A percentile compares a stretch with the other conserved stretches of the same genome.
These are phyloP conservation scores for Hyphopichia burtonii DNA, from an alignment of 1,139 yeast genomes.

Conservation along the genomic window DNA sequence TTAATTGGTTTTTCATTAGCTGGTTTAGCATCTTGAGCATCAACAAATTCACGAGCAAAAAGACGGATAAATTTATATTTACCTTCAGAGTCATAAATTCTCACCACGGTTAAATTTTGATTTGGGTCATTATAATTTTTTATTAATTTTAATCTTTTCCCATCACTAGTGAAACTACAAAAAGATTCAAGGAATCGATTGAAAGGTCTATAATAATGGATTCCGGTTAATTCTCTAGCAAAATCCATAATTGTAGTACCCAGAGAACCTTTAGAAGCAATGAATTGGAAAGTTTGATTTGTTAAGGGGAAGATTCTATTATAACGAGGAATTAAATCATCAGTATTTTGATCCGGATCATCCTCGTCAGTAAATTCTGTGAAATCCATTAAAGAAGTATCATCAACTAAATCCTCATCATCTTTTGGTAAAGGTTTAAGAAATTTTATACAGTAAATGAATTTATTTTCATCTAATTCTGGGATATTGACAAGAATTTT, in stretches of 20 bases:
- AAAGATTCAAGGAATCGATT: conserved; percentile 50
- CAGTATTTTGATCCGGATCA: conserved; percentile 15
- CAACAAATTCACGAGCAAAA: conserved; percentile 35
- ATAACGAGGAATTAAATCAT: conserved; percentile 25
- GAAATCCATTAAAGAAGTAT: conserved; percentile 15
- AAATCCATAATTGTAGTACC: conserved; percentile 64
- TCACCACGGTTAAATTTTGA: conserved; percentile 38
- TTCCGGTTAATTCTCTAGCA: conserved; percentile 51
- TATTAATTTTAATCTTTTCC: conserved; percentile 19
- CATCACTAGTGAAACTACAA: conserved; percentile 31
- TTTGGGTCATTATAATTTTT: conserved; percentile 23
- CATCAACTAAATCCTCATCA: conserved; percentile 22
- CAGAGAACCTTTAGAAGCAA: conserved; percentile 31
- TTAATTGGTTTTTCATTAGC: conserved; percentile 8
- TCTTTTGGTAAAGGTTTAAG: conserved; percentile 50
- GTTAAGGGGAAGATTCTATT: conserved; percentile 63
- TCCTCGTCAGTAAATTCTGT: conserved; percentile 11
- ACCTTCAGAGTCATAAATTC: conserved; percentile 73
- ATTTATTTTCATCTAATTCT: conserved; percentile 31
- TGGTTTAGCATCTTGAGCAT: conserved; percentile 5
- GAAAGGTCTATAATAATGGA: conserved; percentile 48
- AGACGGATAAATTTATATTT: conserved; percentile 72
- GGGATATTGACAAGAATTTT: conserved; percentile 58
- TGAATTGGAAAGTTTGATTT: conserved; percentile 56
- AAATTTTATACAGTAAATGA: conserved; percentile 56